Evolutionary conservation across 2,329 filamentous ascomycete species (phyloP), one percentile per base, ranked within the genome.

Genomic region (Aquanectria penicillioides): DNA sequence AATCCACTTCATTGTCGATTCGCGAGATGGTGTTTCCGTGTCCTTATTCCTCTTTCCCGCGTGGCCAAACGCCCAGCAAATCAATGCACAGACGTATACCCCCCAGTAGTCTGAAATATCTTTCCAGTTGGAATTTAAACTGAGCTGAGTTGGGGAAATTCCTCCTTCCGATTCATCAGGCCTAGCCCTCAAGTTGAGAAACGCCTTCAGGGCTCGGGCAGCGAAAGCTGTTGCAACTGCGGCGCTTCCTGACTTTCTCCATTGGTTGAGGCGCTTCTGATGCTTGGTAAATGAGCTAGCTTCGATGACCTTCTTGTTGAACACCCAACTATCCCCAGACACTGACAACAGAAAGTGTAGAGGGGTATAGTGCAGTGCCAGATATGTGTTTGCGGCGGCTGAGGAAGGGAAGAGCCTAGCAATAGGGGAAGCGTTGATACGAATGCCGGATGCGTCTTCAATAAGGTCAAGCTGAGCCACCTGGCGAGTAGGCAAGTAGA

Each of bases 301-400:
- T 5, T 77, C 73, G 2, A 78, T 70, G 5, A 87, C 73, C 65
- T 87, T 87, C 52, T 80, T 78, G 47, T 80, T 80, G 66, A 87
- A 86, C 17, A 85, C 75, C 84, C 84, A 87, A 49, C 80, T 84
- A 60, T 87, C 81, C 43, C 85, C 85, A 23, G 82, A 82, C 7
- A 87, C 83, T 10, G 84, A 83, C 15, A 88, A 77, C 1, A 88
- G 78, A 62, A 81, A 80, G 60, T 82, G 80, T 5, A 88, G 78
- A n/a, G 85, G 86, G 1, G 85, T 86, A 66, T 85, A 77, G 62
- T 86, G 78, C 2, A 88, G 74, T 1, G 86, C 84, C 15, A 87
- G 73, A 68, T 86, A 87, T 0, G 83, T 81, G 68, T 83, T 81
- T 43, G 80, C 82, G 15, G 80, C 71, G 12, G 79, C 74, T 11